Conservation (phyloP, 495 filamentous ascomycete species). For the Corynascus novoguineensis region DNA sequence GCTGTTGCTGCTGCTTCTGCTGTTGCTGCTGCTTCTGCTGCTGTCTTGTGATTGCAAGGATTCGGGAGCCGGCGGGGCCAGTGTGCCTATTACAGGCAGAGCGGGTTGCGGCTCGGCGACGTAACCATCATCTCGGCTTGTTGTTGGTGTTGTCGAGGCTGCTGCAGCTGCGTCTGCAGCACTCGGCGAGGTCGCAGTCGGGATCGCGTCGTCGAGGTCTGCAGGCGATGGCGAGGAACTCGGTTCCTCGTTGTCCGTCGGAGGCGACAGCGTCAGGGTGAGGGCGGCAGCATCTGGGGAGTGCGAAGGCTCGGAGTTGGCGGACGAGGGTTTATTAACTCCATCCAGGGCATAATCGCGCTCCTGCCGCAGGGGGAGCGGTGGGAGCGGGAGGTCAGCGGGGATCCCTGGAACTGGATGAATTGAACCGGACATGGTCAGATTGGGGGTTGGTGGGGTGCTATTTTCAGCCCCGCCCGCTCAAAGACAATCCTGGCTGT, state of each 20-base stretch:
- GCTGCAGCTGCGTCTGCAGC: too few relatives aligned
- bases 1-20: too few relatives aligned
- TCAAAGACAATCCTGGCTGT: background rate
- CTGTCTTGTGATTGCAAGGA: background rate
- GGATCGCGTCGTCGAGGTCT: background rate
- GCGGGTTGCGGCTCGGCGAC: slow-evolving; percentile 4
- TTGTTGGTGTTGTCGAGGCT: slow-evolving; percentile 14
- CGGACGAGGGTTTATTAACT: slow-evolving; percentile 21
- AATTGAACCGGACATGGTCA: slow-evolving; percentile 32
- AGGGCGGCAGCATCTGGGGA: slow-evolving; percentile 20
- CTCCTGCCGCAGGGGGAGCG: slow-evolving; percentile 8
- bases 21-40: too few relatives aligned
- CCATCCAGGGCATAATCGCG: slow-evolving; percentile 17
- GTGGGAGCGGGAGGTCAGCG: slow-evolving; percentile 15
- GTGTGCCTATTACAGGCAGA: slow-evolving; percentile 15
- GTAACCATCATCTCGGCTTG: slow-evolving; percentile 8
- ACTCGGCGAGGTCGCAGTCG: background rate
- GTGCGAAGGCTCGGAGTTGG: slow-evolving; percentile 20
- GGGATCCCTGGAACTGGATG: slow-evolving; percentile 32
- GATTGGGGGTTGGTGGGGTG: slow-evolving; percentile 1
- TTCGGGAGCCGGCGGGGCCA: slow-evolving; percentile 9
- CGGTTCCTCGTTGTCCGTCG: slow-evolving; percentile 9
- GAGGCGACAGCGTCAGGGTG: slow-evolving; percentile 2
- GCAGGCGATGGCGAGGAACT: slow-evolving; percentile 4
- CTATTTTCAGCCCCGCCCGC: slow-evolving; percentile 22